phyloP scores from a whole-genome alignment of 2,329 filamentous ascomycete genomes.

The Coniochaeta sp. region DNA sequence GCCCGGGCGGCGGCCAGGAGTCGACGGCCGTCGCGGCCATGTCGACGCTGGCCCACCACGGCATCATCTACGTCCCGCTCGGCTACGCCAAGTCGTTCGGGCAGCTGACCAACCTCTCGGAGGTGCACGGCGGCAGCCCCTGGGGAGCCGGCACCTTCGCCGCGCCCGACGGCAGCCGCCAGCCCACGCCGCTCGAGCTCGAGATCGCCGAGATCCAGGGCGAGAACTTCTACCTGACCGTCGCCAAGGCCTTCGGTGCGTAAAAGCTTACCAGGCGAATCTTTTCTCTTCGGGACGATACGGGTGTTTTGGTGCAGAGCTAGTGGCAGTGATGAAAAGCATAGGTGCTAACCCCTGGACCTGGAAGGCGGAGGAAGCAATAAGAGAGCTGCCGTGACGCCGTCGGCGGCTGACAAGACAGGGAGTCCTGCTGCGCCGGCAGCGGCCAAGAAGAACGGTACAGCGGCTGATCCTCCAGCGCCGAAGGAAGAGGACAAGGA shows the following conservation, averaged over 20 bases:
- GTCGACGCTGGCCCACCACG: constrained; percentile 86
- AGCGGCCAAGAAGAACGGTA: not conserved
- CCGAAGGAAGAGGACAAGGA: constrained; percentile 35
- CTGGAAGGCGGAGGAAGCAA: not conserved
- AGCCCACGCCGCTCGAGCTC: constrained; percentile 70
- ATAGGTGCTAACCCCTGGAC: constrained; percentile 3
- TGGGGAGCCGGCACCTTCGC: constrained; percentile 96
- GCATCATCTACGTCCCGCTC: constrained; percentile 91
- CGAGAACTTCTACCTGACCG: constrained; percentile 71
- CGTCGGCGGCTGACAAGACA: not conserved
- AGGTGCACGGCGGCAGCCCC: constrained; percentile 78
- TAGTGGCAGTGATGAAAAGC: too few species aligned
- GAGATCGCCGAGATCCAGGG: constrained; percentile 77
- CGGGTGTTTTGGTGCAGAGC: too few species aligned
- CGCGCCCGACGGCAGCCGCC: constrained; percentile 70
- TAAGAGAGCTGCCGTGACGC: not conserved
- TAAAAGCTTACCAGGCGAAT: constrained; percentile 41
- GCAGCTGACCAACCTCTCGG: constrained; percentile 61
- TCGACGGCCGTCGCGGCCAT: constrained; percentile 73
- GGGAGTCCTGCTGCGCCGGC: not conserved
- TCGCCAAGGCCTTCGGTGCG: constrained; percentile 58
- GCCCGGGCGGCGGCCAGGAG: constrained; percentile 86
- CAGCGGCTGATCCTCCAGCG: not conserved
- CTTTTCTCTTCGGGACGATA: not conserved
- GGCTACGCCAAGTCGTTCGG: constrained; percentile 79